Percentiles rank a stretch among this genome's conserved stretches.
These are phyloP conservation scores for Epichloe sp. DNA, from an alignment of 2,329 filamentous ascomycete genomes.

Conservation along the genomic window DNA sequence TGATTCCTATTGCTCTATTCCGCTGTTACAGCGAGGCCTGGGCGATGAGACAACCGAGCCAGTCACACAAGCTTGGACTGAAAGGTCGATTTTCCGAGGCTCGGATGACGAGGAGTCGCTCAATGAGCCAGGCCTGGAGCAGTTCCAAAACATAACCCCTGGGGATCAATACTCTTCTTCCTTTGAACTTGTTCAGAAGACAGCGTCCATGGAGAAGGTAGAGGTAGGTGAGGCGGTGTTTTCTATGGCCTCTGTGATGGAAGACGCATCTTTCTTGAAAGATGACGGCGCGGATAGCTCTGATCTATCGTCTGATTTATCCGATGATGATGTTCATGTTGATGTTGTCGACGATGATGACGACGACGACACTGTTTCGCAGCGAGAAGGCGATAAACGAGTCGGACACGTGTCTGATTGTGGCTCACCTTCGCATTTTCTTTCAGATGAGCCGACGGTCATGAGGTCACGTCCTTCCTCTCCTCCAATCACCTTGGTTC, in stretches of 20 bases:
- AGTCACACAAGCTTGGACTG: constrained; percentile 28
- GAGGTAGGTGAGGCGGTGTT: constrained; percentile 21
- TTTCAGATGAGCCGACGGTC: constrained; percentile 6
- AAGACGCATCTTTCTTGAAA: constrained; percentile 33
- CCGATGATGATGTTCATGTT: neutral
- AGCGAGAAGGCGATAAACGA: constrained; percentile 29
- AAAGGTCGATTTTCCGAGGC: constrained; percentile 39
- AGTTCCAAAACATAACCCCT: constrained; percentile 6
- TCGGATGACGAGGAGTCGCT: constrained; percentile 26
- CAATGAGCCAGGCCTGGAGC: constrained; percentile 10
- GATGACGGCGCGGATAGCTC: constrained; percentile 30
- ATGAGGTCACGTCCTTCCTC: constrained; percentile 22
- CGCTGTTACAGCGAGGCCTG: constrained; percentile 57
- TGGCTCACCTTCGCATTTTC: constrained; percentile 21
- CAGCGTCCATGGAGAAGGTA: constrained; percentile 36
- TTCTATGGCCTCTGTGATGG: constrained; percentile 7
- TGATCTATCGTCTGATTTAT: neutral
- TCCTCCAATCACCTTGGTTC: constrained; percentile 33
- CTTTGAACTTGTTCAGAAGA: constrained; percentile 41
- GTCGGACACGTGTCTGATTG: constrained; percentile 9
- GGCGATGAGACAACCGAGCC: constrained; percentile 34
- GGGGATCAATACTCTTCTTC: constrained; percentile 27
- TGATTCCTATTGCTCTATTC: constrained; percentile 64
- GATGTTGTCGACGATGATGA: too few relatives aligned
- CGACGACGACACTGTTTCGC: constrained; percentile 31